phyloP scores from a whole-genome alignment of 1,284 basidiomycete genomes.

The Polyporus tsugae region DNA sequence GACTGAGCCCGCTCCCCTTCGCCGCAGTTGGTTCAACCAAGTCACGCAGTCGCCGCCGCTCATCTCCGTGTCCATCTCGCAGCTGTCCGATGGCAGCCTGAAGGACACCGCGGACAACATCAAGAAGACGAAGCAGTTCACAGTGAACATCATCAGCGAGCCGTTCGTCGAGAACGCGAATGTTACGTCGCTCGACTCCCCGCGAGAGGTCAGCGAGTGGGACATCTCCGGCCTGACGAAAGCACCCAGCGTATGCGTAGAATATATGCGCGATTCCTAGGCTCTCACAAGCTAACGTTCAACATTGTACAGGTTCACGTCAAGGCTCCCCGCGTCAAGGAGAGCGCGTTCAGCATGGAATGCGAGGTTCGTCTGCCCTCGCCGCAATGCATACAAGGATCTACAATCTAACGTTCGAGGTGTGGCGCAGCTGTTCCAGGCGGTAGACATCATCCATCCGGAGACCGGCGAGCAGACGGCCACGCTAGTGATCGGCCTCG shows the following conservation, averaged over 20 bases:
- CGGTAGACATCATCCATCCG: conserved; percentile 59
- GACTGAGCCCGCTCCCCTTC: neutral
- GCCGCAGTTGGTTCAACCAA: conserved; percentile 65
- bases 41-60: conserved; percentile 72
- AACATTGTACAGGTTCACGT: conserved; percentile 46
- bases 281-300: neutral
- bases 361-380: conserved; percentile 58
- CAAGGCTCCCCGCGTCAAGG: conserved; percentile 71
- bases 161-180: conserved; percentile 80
- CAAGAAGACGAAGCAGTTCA: conserved; percentile 72
- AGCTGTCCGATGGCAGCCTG: conserved; percentile 48
- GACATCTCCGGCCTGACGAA: conserved; percentile 74
- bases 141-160: conserved; percentile 81
- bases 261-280: neutral
- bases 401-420: neutral
- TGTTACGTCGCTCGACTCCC: conserved; percentile 71
- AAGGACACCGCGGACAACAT: conserved; percentile 81
- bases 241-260: conserved; percentile 55
- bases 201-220: conserved; percentile 76
- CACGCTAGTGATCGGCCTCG: conserved; percentile 69
- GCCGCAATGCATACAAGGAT: neutral
- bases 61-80: conserved; percentile 65
- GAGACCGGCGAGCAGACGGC: conserved; percentile 53
- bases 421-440: conserved; percentile 56
- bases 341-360: conserved; percentile 79